phyloP scores from a whole-genome alignment of 2,329 filamentous ascomycete species.

The Sporothrix luriei region DNA sequence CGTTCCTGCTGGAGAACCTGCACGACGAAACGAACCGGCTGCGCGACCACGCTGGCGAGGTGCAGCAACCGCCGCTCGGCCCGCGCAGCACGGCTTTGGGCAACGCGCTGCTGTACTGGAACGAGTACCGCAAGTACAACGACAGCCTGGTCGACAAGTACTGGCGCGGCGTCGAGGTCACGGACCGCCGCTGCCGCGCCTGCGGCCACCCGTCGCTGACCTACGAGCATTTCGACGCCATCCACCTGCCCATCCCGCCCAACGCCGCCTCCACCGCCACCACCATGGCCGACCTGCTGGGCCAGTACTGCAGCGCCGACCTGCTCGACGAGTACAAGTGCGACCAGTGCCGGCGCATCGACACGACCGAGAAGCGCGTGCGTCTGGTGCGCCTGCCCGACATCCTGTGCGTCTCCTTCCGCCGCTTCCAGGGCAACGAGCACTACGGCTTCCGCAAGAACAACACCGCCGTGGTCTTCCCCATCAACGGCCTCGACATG shows the following conservation, averaged over 20 bases:
- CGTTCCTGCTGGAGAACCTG: conserved; percentile 77
- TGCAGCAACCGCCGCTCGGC: conserved; percentile 38
- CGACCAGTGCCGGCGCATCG: conserved; percentile 69
- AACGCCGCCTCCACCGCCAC: conserved; percentile 36
- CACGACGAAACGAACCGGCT: conserved; percentile 79
- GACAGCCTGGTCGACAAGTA: conserved; percentile 76
- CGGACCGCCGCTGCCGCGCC: conserved; percentile 67
- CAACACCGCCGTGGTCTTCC: conserved; percentile 72
- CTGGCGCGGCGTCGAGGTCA: conserved; percentile 76
- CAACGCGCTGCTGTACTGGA: conserved; percentile 75
- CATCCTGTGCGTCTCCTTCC: conserved; percentile 76
- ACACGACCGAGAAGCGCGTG: conserved; percentile 69
- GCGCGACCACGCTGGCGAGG: conserved; percentile 46
- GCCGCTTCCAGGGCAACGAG: conserved; percentile 53
- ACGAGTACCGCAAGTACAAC: conserved; percentile 67
- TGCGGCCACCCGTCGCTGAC: conserved; percentile 55
- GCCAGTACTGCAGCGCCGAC: conserved; percentile 69
- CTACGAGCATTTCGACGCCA: conserved; percentile 57
- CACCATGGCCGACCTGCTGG: conserved; percentile 64
- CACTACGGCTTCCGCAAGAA: conserved; percentile 59
- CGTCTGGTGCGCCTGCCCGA: conserved; percentile 78
- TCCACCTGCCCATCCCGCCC: conserved; percentile 49
- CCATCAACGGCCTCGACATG: conserved; percentile 68
- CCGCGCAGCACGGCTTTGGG: conserved; percentile 45
- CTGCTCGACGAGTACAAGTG: conserved; percentile 71